Evolutionary conservation across 2,329 filamentous ascomycete genomes (phyloP), one percentile per base, ranked within the genome.

Genomic region (Periconia sp.): DNA sequence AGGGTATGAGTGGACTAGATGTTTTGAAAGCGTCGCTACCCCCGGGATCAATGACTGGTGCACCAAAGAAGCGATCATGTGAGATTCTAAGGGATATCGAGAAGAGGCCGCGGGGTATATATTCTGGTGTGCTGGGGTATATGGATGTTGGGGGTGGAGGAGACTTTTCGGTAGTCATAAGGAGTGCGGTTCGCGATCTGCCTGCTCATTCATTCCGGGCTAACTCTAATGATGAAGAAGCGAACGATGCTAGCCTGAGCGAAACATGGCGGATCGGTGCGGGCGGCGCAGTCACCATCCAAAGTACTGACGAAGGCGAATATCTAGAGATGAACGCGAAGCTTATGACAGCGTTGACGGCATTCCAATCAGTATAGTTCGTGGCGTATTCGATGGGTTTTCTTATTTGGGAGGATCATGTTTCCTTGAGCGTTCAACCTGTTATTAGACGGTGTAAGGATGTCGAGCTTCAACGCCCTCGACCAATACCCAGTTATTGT

Each of bases 31-130:
- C 83, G 4, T 87, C 84, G 36, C 77, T 96, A 1, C 91, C 92
- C 0, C 91, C 92, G 0, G 92, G 91, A 0, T 91, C 86, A 56
- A 96, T 96, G 92, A 96, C 92, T 4, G 92, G 92, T 5, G 92
- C 91, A 1, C 92, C 91, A 0, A 96, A 96, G 76, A 90, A 90
- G 71, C 81, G 92, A 35, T 92, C 87, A 52, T 95, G 90, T 66
- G 85, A 94, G 74, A 79, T 96, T 35, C 74, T 96, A 19, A 76
- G 78, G 48, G 72, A 76, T 5, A 78, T 95, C 24, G 91, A 95
- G 68, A 71, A 70, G 17, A 71, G 73, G 43, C 80, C 85, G 54
- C 76, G 92, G 37, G 84, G 88, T 25, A 68, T 95, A 40, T 96
- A 95, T 70, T 88, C 88, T 8, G 89, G 92, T 13, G 86, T 92